Percentiles rank a stretch among this genome's conserved stretches.
Evolutionary conservation across 2,329 filamentous ascomycete species (phyloP).

Genomic region (Grosmannia clavigera): DNA sequence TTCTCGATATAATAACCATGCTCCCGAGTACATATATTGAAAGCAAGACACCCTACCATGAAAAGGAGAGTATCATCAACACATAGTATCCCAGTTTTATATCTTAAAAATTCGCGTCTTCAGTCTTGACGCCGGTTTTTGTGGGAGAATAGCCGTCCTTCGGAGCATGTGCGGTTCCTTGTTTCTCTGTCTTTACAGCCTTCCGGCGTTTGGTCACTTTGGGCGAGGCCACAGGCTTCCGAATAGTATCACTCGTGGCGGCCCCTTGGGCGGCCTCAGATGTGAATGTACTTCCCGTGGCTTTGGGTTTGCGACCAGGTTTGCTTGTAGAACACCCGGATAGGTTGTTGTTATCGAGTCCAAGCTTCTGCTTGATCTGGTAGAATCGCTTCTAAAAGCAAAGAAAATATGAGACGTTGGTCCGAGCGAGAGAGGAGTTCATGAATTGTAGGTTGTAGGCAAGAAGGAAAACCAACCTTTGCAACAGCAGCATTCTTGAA

Average conservation of each 20-base stretch:
- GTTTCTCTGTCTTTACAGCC: not conserved
- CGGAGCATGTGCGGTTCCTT: not conserved
- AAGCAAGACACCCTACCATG: too few species aligned
- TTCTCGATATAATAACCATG: too few species aligned
- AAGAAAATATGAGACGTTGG: not conserved
- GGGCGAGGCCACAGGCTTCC: not conserved
- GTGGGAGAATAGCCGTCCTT: not conserved
- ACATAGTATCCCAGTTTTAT: not conserved
- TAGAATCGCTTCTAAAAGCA: slow-evolving; percentile 25
- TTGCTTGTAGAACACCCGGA: not conserved
- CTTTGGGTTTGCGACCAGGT: slow-evolving; percentile 1
- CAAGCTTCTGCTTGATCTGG: slow-evolving; percentile 36
- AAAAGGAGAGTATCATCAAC: not conserved
- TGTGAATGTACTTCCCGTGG: too few species aligned
- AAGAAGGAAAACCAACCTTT: slow-evolving; percentile 21
- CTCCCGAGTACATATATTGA: too few species aligned
- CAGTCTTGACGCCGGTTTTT: not conserved
- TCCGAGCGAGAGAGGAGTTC: not conserved
- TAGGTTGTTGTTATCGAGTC: slow-evolving; percentile 17
- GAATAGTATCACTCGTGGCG: slow-evolving; percentile 6
- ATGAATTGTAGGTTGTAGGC: not conserved
- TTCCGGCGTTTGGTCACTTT: slow-evolving; percentile 12
- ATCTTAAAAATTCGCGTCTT: not conserved
- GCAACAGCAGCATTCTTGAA: slow-evolving; percentile 35
- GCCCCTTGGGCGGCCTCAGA: slow-evolving; percentile 4